These are phyloP conservation scores for Myxozyma monticola DNA, from an alignment of 805 yeast species.

Conservation along the genomic window DNA sequence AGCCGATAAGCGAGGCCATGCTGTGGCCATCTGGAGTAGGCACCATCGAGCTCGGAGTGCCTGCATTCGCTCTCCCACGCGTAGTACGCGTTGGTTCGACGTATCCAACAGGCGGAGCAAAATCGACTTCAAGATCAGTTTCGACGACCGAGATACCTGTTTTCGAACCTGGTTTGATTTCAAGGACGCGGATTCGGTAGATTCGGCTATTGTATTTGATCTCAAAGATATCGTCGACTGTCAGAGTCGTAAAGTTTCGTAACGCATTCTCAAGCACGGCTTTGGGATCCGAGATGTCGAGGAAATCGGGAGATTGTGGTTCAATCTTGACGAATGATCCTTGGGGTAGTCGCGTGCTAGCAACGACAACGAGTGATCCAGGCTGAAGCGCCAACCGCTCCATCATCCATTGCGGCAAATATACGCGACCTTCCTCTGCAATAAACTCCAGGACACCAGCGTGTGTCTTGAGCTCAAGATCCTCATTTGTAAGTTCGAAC, in stretches of 20 bases:
- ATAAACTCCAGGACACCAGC: conserved; percentile 95
- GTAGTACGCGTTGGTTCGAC: conserved; percentile 53
- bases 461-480: conserved; percentile 62
- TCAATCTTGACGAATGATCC: conserved; percentile 90
- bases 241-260: conserved; percentile 83
- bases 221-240: conserved; percentile 81
- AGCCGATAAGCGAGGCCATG: conserved; percentile 75
- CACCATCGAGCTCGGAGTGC: conserved; percentile 11
- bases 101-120: conserved; percentile 98
- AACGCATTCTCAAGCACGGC: conserved; percentile 93
- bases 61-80: neutral
- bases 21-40: conserved; percentile 29
- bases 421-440: conserved; percentile 95
- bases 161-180: conserved; percentile 62
- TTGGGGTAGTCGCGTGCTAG: conserved; percentile 71
- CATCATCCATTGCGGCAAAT: conserved; percentile 97
- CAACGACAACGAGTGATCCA: conserved; percentile 75
- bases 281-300: conserved; percentile 92
- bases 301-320: conserved; percentile 91
- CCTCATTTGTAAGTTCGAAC: conserved; percentile 74
- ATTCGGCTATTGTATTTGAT: conserved; percentile 76
- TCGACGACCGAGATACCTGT: conserved; percentile 90
- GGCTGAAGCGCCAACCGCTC: conserved; percentile 67
- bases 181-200: conserved; percentile 79
- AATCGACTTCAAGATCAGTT: conserved; percentile 94